phyloP scores from a whole-genome alignment of 1,284 basidiomycete genomes.

The Boletellus sp. region DNA sequence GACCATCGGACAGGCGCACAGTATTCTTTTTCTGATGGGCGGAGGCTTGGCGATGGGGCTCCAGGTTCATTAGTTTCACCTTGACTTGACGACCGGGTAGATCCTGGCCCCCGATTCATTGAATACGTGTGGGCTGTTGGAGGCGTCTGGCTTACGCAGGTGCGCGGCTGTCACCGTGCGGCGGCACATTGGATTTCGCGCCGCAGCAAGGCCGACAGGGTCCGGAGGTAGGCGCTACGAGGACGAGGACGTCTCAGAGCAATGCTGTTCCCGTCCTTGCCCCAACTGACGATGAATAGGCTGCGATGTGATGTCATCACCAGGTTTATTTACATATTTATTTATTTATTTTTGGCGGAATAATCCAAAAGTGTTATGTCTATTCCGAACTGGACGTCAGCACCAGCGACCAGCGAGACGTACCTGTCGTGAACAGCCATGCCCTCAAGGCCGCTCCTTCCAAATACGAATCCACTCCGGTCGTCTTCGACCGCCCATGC shows the following conservation, averaged over 20 bases:
- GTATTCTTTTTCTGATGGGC: conserved; percentile 3
- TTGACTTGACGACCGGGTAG: conserved; percentile 2
- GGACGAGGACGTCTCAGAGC: no score
- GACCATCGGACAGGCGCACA: background rate
- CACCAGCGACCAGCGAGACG: conserved; percentile 13
- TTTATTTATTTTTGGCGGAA: conserved; percentile 8
- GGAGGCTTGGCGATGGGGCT: conserved; percentile 15
- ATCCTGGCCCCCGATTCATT: background rate
- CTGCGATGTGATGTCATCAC: conserved; percentile 19
- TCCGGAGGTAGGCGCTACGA: background rate
- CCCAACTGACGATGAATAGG: no score
- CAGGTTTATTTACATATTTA: conserved; percentile 3
- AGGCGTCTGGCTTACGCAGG: background rate
- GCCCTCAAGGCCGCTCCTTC: conserved; percentile 32
- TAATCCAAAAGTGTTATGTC: background rate
- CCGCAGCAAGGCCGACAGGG: background rate
- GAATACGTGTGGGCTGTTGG: background rate
- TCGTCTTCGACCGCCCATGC: conserved; percentile 8
- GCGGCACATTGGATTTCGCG: conserved; percentile 1
- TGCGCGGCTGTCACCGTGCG: background rate
- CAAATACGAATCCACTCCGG: conserved; percentile 25
- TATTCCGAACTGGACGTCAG: conserved; percentile 18
- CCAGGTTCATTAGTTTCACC: conserved; percentile 11
- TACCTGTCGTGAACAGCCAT: conserved; percentile 12
- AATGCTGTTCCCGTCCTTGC: background rate